Evolutionary conservation across 2,329 filamentous ascomycete species (phyloP).

Genomic region (Scolecobasidium constrictum): DNA sequence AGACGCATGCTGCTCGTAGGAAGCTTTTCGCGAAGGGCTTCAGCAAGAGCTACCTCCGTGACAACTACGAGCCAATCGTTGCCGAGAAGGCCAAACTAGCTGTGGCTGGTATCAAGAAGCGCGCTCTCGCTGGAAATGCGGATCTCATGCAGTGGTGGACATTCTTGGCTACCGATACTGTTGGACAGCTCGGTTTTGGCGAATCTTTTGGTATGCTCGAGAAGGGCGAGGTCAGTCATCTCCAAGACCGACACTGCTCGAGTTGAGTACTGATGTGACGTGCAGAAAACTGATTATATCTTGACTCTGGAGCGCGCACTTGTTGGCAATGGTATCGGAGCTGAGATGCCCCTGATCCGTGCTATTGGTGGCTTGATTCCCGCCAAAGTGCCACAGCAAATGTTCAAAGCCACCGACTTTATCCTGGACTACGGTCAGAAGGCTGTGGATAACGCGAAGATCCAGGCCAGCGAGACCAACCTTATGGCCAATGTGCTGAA

Average conservation of each 20-base stretch:
- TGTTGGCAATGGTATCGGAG: constrained; percentile 24
- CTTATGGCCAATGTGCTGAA: constrained; percentile 24
- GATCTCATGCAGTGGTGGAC: constrained; percentile 29
- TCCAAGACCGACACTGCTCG: not conserved
- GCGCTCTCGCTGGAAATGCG: constrained; percentile 16
- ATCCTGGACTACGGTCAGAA: constrained; percentile 17
- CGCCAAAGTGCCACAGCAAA: constrained; percentile 1
- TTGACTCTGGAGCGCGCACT: constrained; percentile 24
- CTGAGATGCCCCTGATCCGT: constrained; percentile 24
- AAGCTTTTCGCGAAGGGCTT: constrained; percentile 26
- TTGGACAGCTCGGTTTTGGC: constrained; percentile 27
- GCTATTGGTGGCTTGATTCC: constrained; percentile 15
- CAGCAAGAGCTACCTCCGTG: constrained; percentile 22
- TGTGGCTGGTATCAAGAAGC: constrained; percentile 20
- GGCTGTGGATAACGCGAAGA: constrained; percentile 16
- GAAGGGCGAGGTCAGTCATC: constrained; percentile 19
- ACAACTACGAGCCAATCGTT: constrained; percentile 26
- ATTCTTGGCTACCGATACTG: constrained; percentile 29
- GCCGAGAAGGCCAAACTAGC: constrained; percentile 21
- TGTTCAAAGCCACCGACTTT: constrained; percentile 4
- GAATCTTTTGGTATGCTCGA: constrained; percentile 29
- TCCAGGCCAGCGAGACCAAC: constrained; percentile 15
- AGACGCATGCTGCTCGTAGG: constrained; percentile 23
- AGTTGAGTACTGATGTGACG: too few relatives aligned
- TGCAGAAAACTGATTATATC: constrained; percentile 23